These are phyloP conservation scores for Melampsora larici-populina DNA, from an alignment of 1,284 basidiomycete species.

Conservation along the genomic window DNA sequence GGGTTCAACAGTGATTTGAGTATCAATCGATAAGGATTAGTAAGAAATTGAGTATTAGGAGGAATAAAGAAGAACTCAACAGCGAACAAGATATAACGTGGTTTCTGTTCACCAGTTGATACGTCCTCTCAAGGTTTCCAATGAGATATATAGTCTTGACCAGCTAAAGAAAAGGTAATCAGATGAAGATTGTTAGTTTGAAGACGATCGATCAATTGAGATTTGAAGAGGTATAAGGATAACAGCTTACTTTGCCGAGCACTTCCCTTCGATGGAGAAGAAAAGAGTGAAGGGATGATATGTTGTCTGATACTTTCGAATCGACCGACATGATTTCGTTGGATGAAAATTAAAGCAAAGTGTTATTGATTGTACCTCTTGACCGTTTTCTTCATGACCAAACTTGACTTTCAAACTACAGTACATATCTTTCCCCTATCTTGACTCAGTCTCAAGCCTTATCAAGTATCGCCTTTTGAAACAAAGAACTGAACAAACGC, in stretches of 20 bases:
- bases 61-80: conserved; percentile 67
- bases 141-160: conserved; percentile 67
- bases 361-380: too few species aligned
- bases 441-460: too few species aligned
- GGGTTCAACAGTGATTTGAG: too few species aligned
- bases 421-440: too few species aligned
- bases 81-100: conserved; percentile 78
- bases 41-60: too few species aligned
- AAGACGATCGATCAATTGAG: not conserved
- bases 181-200: not conserved
- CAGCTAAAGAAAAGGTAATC: conserved; percentile 4
- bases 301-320: conserved; percentile 56
- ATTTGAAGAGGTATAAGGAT: not conserved
- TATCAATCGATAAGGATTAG: too few species aligned
- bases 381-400: too few species aligned
- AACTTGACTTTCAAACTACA: too few species aligned
- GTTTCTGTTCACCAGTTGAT: conserved; percentile 69
- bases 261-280: conserved; percentile 54
- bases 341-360: too few species aligned
- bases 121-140: conserved; percentile 79
- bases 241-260: conserved; percentile 31
- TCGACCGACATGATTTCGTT: not conserved
- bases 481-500: too few species aligned
- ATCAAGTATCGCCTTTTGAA: too few species aligned
- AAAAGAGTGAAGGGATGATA: conserved; percentile 79